Percentiles rank a stretch among this genome's conserved stretches.
Conservation (phyloP, 2,329 filamentous ascomycete genomes). For the Chalaropsis thielavioides region DNA sequence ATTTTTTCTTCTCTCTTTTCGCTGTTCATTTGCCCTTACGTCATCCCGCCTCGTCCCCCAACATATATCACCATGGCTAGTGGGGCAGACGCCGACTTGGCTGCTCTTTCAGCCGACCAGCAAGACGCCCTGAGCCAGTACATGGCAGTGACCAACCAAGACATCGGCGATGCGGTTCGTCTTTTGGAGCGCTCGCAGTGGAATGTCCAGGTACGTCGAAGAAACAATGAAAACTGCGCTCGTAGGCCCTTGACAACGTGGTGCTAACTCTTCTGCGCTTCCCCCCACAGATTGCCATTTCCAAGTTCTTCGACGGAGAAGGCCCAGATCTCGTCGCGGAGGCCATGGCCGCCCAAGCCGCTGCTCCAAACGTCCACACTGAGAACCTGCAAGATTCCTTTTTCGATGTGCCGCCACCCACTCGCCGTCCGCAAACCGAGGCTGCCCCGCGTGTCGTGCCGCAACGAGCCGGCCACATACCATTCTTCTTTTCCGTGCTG, state of each 20-base stretch:
- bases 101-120: constrained; percentile 46
- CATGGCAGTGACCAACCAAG: constrained; percentile 74
- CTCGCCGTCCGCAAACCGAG: constrained; percentile 32
- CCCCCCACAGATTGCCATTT: constrained; percentile 63
- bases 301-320: constrained; percentile 96
- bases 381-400: constrained; percentile 59
- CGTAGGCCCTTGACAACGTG: not conserved
- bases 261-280: not conserved
- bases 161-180: constrained; percentile 58
- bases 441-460: constrained; percentile 76
- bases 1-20: not conserved
- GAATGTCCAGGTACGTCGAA: constrained; percentile 64
- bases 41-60: not conserved
- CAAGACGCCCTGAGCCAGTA: constrained; percentile 79
- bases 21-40: not conserved
- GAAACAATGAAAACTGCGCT: not conserved
- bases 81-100: constrained; percentile 49
- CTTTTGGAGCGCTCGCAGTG: constrained; percentile 78
- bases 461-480: constrained; percentile 58
- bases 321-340: constrained; percentile 68
- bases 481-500: constrained; percentile 50
- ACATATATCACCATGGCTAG: constrained; percentile 20
- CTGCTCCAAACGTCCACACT: constrained; percentile 47
- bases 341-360: constrained; percentile 50
- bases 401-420: constrained; percentile 24